Percentiles rank a stretch among this genome's conserved stretches.
These are phyloP conservation scores for Skeletonema menzelii DNA, from an alignment of 108 stramenopile genomes.

Conservation along the genomic window DNA sequence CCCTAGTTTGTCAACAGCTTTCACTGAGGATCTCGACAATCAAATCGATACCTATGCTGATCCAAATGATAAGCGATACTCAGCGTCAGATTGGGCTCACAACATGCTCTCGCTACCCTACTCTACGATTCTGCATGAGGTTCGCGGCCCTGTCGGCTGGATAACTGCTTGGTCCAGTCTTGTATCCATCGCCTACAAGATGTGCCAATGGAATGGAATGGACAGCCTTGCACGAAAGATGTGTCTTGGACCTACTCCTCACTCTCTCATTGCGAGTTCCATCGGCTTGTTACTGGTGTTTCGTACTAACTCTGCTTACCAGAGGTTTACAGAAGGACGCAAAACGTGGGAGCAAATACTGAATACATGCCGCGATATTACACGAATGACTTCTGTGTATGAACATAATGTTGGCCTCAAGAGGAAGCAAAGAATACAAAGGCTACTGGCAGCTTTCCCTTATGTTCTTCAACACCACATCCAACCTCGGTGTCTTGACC, in stretches of 20 bases:
- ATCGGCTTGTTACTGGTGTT: slow-evolving; percentile 80
- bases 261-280: slow-evolving; percentile 66
- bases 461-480: slow-evolving; percentile 74
- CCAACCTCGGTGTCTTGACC: slow-evolving; percentile 57
- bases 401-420: slow-evolving; percentile 55
- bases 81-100: slow-evolving; percentile 72
- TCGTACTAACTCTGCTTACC: slow-evolving; percentile 79
- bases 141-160: slow-evolving; percentile 45
- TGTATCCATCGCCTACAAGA: slow-evolving; percentile 43
- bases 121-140: slow-evolving; percentile 56
- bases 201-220: slow-evolving; percentile 9
- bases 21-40: slow-evolving; percentile 25
- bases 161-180: slow-evolving; percentile 46
- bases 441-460: slow-evolving; percentile 70
- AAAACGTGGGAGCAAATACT: slow-evolving; percentile 85
- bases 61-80: slow-evolving; percentile 54
- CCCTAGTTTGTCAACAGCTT: not conserved
- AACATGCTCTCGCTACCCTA: slow-evolving; percentile 64
- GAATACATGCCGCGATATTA: slow-evolving; percentile 66
- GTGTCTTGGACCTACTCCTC: slow-evolving; percentile 62
- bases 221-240: slow-evolving; percentile 34
- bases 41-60: slow-evolving; percentile 37
- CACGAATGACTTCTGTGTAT: slow-evolving; percentile 74
- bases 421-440: slow-evolving; percentile 47
- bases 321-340: slow-evolving; percentile 84